Evolutionary conservation across 2,329 filamentous ascomycete genomes (phyloP).

Genomic region (Didymella pomorum): DNA sequence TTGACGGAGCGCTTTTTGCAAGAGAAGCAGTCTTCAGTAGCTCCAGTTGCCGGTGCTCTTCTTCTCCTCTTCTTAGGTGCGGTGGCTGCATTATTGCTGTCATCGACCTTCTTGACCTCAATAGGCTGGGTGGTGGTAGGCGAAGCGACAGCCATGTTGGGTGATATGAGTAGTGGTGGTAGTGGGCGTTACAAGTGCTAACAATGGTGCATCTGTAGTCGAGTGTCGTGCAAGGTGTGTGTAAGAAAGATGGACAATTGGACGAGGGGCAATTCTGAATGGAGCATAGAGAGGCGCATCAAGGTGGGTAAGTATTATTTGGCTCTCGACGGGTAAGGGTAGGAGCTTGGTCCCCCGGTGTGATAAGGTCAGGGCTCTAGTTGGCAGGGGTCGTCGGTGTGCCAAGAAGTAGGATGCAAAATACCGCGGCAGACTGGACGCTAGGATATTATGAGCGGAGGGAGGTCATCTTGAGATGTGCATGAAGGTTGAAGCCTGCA

Average conservation of each 20-base stretch:
- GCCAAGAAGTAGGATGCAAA: conserved; percentile 47
- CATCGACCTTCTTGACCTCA: conserved; percentile 46
- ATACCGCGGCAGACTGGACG: conserved; percentile 44
- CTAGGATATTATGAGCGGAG: conserved; percentile 45
- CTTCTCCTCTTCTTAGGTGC: conserved; percentile 74
- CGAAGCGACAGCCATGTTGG: conserved; percentile 45
- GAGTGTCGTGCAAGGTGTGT: conserved; percentile 43
- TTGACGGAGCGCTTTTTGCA: conserved; percentile 84
- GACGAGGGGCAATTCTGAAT: conserved; percentile 49
- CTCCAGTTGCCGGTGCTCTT: conserved; percentile 86
- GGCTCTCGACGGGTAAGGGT: conserved; percentile 39
- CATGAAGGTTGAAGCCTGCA: conserved; percentile 42
- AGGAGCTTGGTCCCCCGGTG: conserved; percentile 46
- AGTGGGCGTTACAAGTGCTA: conserved; percentile 25
- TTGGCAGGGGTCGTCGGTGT: conserved; percentile 32
- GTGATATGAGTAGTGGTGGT: conserved; percentile 17
- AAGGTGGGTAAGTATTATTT: conserved; percentile 53
- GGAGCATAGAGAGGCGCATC: conserved; percentile 48
- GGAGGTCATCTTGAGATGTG: conserved; percentile 43
- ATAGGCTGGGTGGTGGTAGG: conserved; percentile 43
- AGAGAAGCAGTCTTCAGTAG: conserved; percentile 93
- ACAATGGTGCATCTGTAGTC: conserved; percentile 44
- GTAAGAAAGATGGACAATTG: conserved; percentile 46
- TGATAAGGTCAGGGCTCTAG: conserved; percentile 50
- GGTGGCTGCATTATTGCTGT: conserved; percentile 39